Percentiles rank a stretch among this genome's conserved stretches.
These are phyloP conservation scores for Lycium ferocissimum DNA, from an alignment of 257 asterid species.

Conservation along the genomic window DNA sequence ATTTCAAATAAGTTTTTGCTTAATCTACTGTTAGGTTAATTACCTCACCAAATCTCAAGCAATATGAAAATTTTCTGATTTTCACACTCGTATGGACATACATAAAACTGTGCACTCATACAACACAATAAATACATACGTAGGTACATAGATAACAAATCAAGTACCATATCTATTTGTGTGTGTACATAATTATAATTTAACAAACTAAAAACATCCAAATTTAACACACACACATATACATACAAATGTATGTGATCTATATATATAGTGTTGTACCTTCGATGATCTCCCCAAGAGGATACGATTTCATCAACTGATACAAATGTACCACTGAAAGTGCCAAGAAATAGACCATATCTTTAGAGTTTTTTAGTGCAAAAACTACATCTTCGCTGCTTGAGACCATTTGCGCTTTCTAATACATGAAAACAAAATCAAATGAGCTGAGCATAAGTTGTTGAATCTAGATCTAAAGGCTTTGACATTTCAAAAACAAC, in stretches of 20 bases:
- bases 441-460: neutral
- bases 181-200: neutral
- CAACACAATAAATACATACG: neutral
- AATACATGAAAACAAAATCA: constrained; percentile 27
- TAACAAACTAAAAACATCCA: neutral
- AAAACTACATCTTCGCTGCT: constrained; percentile 68
- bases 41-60: constrained; percentile 18
- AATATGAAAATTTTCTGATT: neutral
- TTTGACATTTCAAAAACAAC: neutral
- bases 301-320: constrained; percentile 90
- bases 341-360: constrained; percentile 93
- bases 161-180: neutral
- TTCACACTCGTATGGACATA: neutral
- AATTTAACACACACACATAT: neutral
- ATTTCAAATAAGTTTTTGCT: constrained; percentile 26
- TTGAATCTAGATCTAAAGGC: constrained; percentile 29
- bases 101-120: neutral
- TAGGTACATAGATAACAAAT: neutral
- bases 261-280: constrained; percentile 49
- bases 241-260: neutral
- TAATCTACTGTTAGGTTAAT: constrained; percentile 9
- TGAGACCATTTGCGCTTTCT: constrained; percentile 85
- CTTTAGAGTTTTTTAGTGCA: constrained; percentile 90
- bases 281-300: constrained; percentile 84
- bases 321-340: constrained; percentile 96